Evolutionary conservation across 2,329 filamentous ascomycete species (phyloP).

Genomic region (Epichloe baconii): DNA sequence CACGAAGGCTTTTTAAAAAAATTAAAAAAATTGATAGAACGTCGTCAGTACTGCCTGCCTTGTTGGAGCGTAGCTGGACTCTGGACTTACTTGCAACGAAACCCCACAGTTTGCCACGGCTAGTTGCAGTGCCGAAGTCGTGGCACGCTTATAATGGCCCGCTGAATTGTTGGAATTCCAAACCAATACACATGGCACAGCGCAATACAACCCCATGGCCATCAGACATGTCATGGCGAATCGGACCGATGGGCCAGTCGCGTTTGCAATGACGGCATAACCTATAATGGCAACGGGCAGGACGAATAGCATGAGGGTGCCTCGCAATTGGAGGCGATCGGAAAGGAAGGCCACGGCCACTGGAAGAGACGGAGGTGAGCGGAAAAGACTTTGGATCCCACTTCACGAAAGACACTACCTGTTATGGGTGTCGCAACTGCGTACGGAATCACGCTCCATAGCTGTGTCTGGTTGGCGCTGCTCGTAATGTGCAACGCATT

Average conservation of each 20-base stretch:
- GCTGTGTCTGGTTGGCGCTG: slow-evolving; percentile 42
- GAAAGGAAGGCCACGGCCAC: too few species aligned
- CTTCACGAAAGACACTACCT: slow-evolving; percentile 17
- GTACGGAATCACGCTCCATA: slow-evolving; percentile 53
- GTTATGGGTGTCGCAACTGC: slow-evolving; percentile 44
- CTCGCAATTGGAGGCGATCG: too few species aligned
- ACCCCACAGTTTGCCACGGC: slow-evolving; percentile 52
- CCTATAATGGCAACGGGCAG: too few species aligned
- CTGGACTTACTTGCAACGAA: slow-evolving; percentile 44
- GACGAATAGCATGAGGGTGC: too few species aligned
- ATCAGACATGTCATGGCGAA: slow-evolving; percentile 58
- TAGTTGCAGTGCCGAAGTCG: slow-evolving; percentile 50
- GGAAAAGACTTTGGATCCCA: too few species aligned
- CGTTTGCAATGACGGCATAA: slow-evolving; percentile 46
- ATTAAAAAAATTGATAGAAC: too few species aligned
- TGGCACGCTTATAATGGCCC: slow-evolving; percentile 57
- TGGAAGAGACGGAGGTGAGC: too few species aligned
- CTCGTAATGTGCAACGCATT: slow-evolving; percentile 39
- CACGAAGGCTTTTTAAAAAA: slow-evolving; percentile 33
- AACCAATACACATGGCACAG: slow-evolving; percentile 48
- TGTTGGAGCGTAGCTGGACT: too few species aligned
- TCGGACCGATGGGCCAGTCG: slow-evolving; percentile 34
- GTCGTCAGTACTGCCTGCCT: not conserved
- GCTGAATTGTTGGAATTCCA: slow-evolving; percentile 58
- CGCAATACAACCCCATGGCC: slow-evolving; percentile 50